Conservation (phyloP, 768 basidiomycete species). For the Coprinellus micaceus region DNA sequence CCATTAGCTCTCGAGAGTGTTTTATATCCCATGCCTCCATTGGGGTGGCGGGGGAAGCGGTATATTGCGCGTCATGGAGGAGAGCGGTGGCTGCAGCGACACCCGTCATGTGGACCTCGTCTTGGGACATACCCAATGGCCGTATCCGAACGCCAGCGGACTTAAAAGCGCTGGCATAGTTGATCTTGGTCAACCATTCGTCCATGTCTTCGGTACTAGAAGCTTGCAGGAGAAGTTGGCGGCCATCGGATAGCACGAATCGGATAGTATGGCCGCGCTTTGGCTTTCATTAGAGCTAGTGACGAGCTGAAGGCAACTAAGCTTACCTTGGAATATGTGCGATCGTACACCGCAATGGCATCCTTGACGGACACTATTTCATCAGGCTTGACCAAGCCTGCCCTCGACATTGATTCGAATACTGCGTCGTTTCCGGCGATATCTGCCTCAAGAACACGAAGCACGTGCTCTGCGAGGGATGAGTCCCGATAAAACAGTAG, state of each 20-base stretch:
- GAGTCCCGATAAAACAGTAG: slow-evolving; percentile 85
- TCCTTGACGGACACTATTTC: slow-evolving; percentile 78
- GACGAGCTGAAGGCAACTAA: neutral
- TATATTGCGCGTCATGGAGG: slow-evolving; percentile 60
- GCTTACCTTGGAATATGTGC: slow-evolving; percentile 69
- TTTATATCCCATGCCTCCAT: slow-evolving; percentile 41
- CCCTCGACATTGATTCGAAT: neutral
- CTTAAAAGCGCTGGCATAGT: slow-evolving; percentile 93
- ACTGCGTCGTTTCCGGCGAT: neutral
- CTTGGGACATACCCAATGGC: slow-evolving; percentile 60
- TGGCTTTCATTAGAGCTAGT: neutral
- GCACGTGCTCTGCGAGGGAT: slow-evolving; percentile 41
- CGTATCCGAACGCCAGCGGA: slow-evolving; percentile 81
- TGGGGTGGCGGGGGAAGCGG: slow-evolving; percentile 23
- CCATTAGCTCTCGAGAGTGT: slow-evolving; percentile 38
- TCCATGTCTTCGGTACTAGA: slow-evolving; percentile 69
- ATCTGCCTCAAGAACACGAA: slow-evolving; percentile 41
- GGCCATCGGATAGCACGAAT: slow-evolving; percentile 69
- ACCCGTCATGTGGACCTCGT: slow-evolving; percentile 74
- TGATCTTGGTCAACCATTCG: slow-evolving; percentile 88
- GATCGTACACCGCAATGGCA: slow-evolving; percentile 77
- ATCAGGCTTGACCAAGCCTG: slow-evolving; percentile 65
- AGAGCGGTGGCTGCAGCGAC: slow-evolving; percentile 85
- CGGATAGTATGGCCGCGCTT: slow-evolving; percentile 75
- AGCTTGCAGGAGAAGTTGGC: slow-evolving; percentile 80